These are phyloP conservation scores for Saccharomyces mikatae DNA, from an alignment of 805 yeast genomes.

Conservation along the genomic window DNA sequence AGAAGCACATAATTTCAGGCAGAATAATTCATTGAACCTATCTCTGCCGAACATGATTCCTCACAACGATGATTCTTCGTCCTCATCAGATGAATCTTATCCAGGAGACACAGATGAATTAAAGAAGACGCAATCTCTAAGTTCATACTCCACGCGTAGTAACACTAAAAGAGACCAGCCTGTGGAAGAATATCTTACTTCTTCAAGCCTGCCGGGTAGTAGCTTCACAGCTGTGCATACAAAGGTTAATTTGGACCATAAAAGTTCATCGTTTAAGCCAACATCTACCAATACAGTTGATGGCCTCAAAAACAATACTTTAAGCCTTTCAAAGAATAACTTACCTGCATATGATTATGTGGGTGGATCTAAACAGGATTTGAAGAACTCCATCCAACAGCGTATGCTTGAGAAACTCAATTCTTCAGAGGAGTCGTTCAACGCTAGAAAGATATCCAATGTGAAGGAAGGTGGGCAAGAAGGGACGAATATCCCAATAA, in stretches of 20 bases:
- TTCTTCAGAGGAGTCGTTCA: conserved; percentile 19
- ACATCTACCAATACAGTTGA: not conserved
- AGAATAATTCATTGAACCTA: not conserved
- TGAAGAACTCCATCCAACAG: conserved; percentile 40
- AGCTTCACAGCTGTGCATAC: not conserved
- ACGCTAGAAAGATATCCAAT: conserved; percentile 25
- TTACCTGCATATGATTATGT: not conserved
- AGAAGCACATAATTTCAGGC: not conserved
- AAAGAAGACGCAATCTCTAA: not conserved
- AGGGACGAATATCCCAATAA: conserved; percentile 4
- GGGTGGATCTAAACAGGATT: not conserved
- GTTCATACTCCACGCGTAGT: not conserved
- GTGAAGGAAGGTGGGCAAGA: not conserved
- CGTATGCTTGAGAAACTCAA: conserved; percentile 45
- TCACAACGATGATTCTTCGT: not conserved
- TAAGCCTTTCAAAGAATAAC: not conserved
- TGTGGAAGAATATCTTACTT: not conserved
- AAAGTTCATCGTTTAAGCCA: not conserved
- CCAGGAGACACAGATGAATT: not conserved
- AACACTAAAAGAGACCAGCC: not conserved
- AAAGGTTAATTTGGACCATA: not conserved
- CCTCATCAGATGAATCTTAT: not conserved
- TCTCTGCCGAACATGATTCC: not conserved
- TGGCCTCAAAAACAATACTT: not conserved
- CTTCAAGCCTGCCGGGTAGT: not conserved